phyloP scores from a whole-genome alignment of 805 yeast genomes.

The Candida montana region DNA sequence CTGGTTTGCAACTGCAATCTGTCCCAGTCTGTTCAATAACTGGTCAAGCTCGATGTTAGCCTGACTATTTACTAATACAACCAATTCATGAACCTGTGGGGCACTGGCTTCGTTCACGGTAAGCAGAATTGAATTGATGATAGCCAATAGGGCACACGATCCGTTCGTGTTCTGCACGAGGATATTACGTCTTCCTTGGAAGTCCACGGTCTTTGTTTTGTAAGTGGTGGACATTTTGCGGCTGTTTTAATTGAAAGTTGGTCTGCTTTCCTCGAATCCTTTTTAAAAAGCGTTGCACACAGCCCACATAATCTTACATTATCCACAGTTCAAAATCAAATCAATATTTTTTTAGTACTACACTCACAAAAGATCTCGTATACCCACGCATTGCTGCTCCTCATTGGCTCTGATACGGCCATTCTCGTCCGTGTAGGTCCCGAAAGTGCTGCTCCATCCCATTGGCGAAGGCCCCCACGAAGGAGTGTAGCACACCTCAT shows the following conservation, averaged over 20 bases:
- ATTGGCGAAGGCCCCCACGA: conserved; percentile 58
- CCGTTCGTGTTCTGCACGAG: conserved; percentile 78
- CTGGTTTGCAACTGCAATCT: conserved; percentile 33
- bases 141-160: conserved; percentile 81
- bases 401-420: conserved; percentile 23
- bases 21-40: conserved; percentile 47
- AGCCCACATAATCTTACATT: conserved; percentile 1
- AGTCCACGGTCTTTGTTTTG: conserved; percentile 19
- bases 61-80: conserved; percentile 28
- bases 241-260: no score
- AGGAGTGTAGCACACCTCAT: conserved; percentile 52
- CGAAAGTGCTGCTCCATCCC: conserved; percentile 33
- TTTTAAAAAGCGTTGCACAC: not conserved
- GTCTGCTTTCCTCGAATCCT: no score
- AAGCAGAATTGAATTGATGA: conserved; percentile 64
- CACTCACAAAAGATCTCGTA: conserved; percentile 2
- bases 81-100: conserved; percentile 24
- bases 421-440: conserved; percentile 17
- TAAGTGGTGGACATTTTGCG: conserved; percentile 4
- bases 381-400: conserved; percentile 17
- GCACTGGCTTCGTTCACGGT: conserved; percentile 30
- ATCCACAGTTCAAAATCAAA: no score
- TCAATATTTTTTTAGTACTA: no score
- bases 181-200: conserved; percentile 36
- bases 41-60: conserved; percentile 32